A percentile compares a stretch with the other conserved stretches of the same genome.
Evolutionary conservation across 345 rosid species (phyloP).

Genomic region (Chamaenerion angustifolium): DNA sequence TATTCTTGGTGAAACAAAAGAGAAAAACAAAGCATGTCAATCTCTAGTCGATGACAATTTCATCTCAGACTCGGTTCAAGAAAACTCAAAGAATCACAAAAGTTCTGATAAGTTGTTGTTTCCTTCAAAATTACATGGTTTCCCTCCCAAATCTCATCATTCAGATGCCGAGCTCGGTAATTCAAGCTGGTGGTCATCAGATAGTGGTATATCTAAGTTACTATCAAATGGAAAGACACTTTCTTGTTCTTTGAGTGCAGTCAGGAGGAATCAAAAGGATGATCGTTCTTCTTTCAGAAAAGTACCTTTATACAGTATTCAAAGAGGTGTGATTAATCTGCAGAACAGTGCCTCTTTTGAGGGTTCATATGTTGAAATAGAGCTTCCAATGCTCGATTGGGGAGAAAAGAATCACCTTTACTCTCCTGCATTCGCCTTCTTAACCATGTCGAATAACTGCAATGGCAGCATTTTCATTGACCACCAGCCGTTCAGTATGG

Average conservation of each 20-base stretch:
- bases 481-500: slow-evolving; percentile 48
- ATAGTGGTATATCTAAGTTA: slow-evolving; percentile 28
- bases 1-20: slow-evolving; percentile 26
- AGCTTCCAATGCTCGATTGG: slow-evolving; percentile 46
- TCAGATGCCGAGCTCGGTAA: slow-evolving; percentile 14
- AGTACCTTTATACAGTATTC: slow-evolving; percentile 16
- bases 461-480: slow-evolving; percentile 45
- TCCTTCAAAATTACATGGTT: slow-evolving; percentile 47
- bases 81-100: slow-evolving; percentile 12
- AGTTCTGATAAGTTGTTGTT: slow-evolving; percentile 43
- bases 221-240: slow-evolving; percentile 27
- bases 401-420: slow-evolving; percentile 31
- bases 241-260: slow-evolving; percentile 39
- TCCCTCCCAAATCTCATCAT: slow-evolving; percentile 14
- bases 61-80: slow-evolving; percentile 11
- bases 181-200: slow-evolving; percentile 31
- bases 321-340: slow-evolving; percentile 18
- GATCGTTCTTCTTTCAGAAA: slow-evolving; percentile 28
- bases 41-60: slow-evolving; percentile 22
- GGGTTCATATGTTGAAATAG: slow-evolving; percentile 27
- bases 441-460: slow-evolving; percentile 43
- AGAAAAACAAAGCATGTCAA: slow-evolving; percentile 24
- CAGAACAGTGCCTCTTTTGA: slow-evolving; percentile 17
- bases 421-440: slow-evolving; percentile 38
- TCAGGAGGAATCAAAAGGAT: slow-evolving; percentile 16